Base-by-base conservation (phyloP, 2,329 filamentous ascomycete genomes). In the Talaromyces funiculosus region DNA sequence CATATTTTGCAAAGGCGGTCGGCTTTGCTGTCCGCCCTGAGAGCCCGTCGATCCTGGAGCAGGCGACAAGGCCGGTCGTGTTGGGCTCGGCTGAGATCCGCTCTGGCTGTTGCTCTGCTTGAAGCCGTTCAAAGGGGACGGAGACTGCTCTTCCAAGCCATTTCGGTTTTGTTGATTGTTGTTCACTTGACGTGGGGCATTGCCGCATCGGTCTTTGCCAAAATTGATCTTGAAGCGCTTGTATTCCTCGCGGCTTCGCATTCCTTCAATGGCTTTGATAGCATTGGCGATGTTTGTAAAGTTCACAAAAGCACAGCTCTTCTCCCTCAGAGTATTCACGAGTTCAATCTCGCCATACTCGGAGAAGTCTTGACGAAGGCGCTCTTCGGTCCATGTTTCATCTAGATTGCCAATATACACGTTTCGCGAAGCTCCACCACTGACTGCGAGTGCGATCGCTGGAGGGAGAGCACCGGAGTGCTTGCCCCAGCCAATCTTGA, bases 231-330 rank as follows among this genome's bases (percentile, higher is more conserved):
- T 99, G 86, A 99, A 99, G 69, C 94, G 88, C 77, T 87, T 90
- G 82, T 99, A 99, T 71, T 99, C 94, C 45, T 97, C 94, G 72
- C 92, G 92, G 71, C 92, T 90, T 61, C 94, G 87, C 65, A 99
- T 87, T 22, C 92, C 94, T 77, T 99, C 94, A 66, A 99, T 99
- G 0, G 94, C 94, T 81, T 99, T 99, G 82, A 99, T 99, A 55
- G 94, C 94, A 69, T 99, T 99, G 72, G 94, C 94, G 73, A 99
- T 99, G 79, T 99, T 99, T 72, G 94, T 99, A 75, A 99, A 99
- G 80, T 99, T 99, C 74, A 99, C 94, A 73, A 99, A 99, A 0
- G 94, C 94, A 75, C 94, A 99, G 80, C 92, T 97, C 86, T 99
- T 99, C 82, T 99, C 94, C 58, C 94, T 88, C 62, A 99, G 81